Conservation (phyloP, 108 stramenopile species). For the Nitzschia putrida region DNA sequence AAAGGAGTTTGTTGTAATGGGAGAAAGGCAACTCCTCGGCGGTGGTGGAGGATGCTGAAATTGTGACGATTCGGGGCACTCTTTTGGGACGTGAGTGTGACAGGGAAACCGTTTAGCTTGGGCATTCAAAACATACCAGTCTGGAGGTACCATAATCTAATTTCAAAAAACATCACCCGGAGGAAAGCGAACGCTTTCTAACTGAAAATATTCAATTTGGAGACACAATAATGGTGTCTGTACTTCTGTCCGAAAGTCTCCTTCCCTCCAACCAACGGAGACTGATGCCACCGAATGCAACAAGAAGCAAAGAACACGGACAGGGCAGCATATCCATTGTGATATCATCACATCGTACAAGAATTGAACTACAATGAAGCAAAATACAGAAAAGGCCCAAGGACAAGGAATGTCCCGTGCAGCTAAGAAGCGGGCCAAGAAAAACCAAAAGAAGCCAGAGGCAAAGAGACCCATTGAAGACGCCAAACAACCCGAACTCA, state of each 20-base stretch:
- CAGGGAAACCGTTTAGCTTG: constrained; percentile 13
- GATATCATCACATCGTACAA: too few relatives aligned
- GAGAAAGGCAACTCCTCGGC: neutral
- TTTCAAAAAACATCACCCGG: constrained; percentile 23
- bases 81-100: constrained; percentile 8
- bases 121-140: neutral
- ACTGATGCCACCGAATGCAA: neutral
- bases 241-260: neutral
- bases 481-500: constrained; percentile 13
- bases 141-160: neutral
- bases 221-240: neutral
- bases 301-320: too few relatives aligned
- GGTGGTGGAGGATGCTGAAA: neutral
- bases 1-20: neutral
- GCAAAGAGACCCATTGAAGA: constrained; percentile 12
- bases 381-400: neutral
- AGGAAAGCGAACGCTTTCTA: neutral
- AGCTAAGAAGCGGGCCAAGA: constrained; percentile 84
- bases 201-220: neutral
- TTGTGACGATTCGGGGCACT: neutral
- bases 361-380: too few relatives aligned
- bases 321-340: too few relatives aligned
- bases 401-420: constrained; percentile 75
- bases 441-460: constrained; percentile 53
- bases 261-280: neutral